Percentiles rank a stretch among this genome's conserved stretches.
phyloP scores from a whole-genome alignment of 148 eudicot genomes.

The Nepenthes mirabilis region DNA sequence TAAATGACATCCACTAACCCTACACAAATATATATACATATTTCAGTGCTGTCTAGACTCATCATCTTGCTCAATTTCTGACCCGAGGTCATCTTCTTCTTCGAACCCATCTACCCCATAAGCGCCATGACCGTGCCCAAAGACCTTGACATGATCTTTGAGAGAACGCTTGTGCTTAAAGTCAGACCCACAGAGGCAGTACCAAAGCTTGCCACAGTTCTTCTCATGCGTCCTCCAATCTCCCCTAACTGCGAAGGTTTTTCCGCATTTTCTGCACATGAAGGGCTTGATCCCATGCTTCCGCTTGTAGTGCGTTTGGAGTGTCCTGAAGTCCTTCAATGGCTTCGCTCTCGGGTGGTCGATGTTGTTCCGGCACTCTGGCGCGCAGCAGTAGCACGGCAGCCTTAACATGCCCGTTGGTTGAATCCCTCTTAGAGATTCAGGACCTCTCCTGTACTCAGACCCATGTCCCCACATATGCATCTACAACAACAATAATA shows the following conservation, averaged over 20 bases:
- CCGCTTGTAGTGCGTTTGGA: not conserved
- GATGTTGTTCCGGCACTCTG: not conserved
- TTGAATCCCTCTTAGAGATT: not conserved
- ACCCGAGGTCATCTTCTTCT: not conserved
- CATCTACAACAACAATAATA: not conserved
- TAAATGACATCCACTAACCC: no score
- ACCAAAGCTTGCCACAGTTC: slow-evolving; percentile 1
- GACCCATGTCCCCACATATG: slow-evolving; percentile 1
- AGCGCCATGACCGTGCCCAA: not conserved
- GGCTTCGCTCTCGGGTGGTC: not conserved
- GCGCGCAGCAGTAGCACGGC: slow-evolving; percentile 1
- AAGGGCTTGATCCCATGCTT: slow-evolving; percentile 1
- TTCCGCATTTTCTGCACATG: not conserved
- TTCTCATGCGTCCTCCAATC: not conserved
- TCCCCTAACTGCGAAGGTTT: not conserved
- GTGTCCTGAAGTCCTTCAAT: not conserved
- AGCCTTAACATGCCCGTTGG: slow-evolving; percentile 2
- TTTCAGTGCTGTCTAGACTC: not conserved
- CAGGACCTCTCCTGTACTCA: not conserved
- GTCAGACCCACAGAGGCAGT: slow-evolving; percentile 1
- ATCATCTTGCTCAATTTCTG: slow-evolving; percentile 1
- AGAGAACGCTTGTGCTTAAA: not conserved
- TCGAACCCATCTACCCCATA: not conserved
- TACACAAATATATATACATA: no score
- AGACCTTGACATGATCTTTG: not conserved